Percentiles rank a stretch among this genome's conserved stretches.
Evolutionary conservation across 345 rosid genomes (phyloP).

Genomic region (Gossypium sturtianum): DNA sequence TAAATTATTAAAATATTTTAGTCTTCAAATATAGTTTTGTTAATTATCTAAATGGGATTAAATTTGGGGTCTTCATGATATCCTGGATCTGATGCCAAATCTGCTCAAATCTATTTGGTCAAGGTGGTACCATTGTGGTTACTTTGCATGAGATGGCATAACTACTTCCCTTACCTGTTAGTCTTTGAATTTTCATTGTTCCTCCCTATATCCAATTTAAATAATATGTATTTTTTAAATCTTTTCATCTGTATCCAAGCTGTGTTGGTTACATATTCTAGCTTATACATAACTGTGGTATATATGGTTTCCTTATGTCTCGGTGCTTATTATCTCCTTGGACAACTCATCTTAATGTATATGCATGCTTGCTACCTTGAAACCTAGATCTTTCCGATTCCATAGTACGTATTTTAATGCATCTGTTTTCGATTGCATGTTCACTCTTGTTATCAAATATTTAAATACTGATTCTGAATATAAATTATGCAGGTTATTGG

Average conservation of each 20-base stretch:
- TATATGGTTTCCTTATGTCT: not conserved
- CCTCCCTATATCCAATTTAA: not conserved
- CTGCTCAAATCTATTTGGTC: not conserved
- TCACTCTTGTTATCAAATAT: not conserved
- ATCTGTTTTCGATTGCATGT: slow-evolving; percentile 4
- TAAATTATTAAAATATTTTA: not conserved
- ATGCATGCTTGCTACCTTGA: not conserved
- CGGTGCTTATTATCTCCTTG: not conserved
- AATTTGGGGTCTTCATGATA: not conserved
- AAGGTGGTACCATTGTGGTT: not conserved
- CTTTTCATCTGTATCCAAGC: not conserved
- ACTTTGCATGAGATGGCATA: not conserved
- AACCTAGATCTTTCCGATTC: not conserved
- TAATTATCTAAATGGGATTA: not conserved
- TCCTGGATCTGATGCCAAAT: not conserved
- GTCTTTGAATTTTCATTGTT: not conserved
- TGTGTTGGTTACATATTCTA: not conserved
- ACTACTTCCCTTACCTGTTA: not conserved
- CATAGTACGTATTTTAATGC: not conserved
- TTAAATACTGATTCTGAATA: not conserved
- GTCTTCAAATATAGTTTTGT: not conserved
- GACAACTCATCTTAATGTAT: not conserved
- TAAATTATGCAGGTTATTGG: slow-evolving; percentile 54
- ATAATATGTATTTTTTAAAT: not conserved
- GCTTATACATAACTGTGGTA: not conserved